Percentiles rank a stretch among this genome's conserved stretches.
phyloP scores from a whole-genome alignment of 441 rosid genomes.

The California macrophylla region DNA sequence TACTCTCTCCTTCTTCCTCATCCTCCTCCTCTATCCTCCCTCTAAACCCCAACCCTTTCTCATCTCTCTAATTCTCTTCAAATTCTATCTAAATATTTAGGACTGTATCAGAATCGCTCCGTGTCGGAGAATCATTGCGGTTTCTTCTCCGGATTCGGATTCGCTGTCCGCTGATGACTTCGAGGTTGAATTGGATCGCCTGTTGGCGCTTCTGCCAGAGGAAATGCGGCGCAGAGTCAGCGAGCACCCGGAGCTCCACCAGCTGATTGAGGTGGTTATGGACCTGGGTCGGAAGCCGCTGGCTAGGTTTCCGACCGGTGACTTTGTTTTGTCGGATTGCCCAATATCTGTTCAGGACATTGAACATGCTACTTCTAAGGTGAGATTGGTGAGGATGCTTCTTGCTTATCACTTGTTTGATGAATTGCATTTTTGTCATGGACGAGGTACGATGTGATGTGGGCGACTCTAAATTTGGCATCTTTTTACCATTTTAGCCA shows the following conservation, averaged over 20 bases:
- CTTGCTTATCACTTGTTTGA: constrained; percentile 12
- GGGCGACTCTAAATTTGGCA: neutral
- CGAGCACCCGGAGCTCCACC: constrained; percentile 48
- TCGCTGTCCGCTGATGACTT: constrained; percentile 32
- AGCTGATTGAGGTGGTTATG: constrained; percentile 75
- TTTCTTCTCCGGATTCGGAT: constrained; percentile 21
- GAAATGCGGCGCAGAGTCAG: constrained; percentile 46
- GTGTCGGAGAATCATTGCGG: constrained; percentile 12
- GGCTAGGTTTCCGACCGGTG: constrained; percentile 85
- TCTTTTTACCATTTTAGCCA: neutral
- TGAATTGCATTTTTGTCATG: constrained; percentile 5
- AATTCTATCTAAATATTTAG: constrained; percentile 10
- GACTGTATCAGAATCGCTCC: constrained; percentile 7
- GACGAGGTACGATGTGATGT: constrained; percentile 2
- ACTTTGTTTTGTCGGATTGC: constrained; percentile 47
- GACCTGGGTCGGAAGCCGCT: constrained; percentile 82
- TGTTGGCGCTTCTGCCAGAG: constrained; percentile 55
- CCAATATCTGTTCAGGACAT: constrained; percentile 47
- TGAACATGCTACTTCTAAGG: constrained; percentile 67
- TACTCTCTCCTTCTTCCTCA: constrained; percentile 17
- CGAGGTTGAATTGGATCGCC: constrained; percentile 57
- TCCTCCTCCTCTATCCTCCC: constrained; percentile 15
- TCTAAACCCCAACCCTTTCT: constrained; percentile 12
- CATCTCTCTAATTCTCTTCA: constrained; percentile 21
- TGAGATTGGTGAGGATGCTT: constrained; percentile 7